These are phyloP conservation scores for Sonneratia caseolaris DNA, from an alignment of 345 rosid genomes.

Conservation along the genomic window DNA sequence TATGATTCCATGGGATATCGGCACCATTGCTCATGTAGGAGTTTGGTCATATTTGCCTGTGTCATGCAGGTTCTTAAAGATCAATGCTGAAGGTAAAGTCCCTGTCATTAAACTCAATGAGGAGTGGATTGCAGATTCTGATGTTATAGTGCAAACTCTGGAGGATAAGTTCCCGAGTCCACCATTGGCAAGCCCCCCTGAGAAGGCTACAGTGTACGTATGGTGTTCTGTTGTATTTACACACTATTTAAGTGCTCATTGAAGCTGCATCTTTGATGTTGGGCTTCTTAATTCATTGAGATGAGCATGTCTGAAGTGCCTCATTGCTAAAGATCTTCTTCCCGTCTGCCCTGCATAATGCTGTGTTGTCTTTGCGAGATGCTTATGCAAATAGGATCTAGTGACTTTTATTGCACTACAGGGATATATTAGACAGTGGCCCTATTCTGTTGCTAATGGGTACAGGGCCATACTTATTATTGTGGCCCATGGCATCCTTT, in stretches of 20 bases:
- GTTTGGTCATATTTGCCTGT: not conserved
- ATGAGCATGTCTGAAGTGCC: not conserved
- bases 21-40: not conserved
- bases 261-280: not conserved
- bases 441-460: not conserved
- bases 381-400: not conserved
- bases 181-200: constrained; percentile 64
- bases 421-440: not conserved
- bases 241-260: not conserved
- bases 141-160: constrained; percentile 65
- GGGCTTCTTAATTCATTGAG: not conserved
- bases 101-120: constrained; percentile 77
- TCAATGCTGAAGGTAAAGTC: constrained; percentile 87
- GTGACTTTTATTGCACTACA: not conserved
- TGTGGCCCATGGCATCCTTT: not conserved
- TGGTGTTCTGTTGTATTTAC: not conserved
- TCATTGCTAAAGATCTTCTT: not conserved
- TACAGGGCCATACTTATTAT: too few species aligned
- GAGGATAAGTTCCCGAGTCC: constrained; percentile 91
- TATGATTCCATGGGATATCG: not conserved
- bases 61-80: constrained; percentile 56
- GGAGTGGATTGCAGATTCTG: constrained; percentile 91
- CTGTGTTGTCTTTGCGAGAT: not conserved
- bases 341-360: not conserved
- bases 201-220: constrained; percentile 74